Percentiles rank a stretch among this genome's conserved stretches.
These are phyloP conservation scores for Pouteria glomerata DNA, from an alignment of 148 eudicot species.

Conservation along the genomic window DNA sequence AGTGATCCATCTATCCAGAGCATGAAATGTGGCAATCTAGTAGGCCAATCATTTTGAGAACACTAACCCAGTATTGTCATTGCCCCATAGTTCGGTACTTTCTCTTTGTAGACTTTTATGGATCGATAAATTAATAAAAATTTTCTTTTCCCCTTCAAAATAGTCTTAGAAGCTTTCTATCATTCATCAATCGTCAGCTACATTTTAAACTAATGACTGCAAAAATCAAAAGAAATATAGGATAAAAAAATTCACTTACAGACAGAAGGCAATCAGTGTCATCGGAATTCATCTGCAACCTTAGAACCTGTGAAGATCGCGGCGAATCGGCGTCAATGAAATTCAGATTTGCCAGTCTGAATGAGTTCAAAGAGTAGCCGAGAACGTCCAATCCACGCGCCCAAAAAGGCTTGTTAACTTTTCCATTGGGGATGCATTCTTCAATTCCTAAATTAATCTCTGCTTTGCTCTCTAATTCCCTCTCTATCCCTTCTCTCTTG, in stretches of 20 bases:
- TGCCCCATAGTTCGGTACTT: too few relatives aligned
- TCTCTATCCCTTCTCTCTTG: background rate
- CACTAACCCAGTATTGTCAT: too few relatives aligned
- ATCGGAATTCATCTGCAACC: conserved; percentile 35
- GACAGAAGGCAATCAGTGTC: conserved; percentile 47
- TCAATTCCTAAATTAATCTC: conserved; percentile 56
- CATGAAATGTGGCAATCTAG: too few relatives aligned
- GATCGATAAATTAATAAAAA: too few relatives aligned
- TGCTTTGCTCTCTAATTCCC: background rate
- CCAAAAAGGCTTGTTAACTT: conserved; percentile 72
- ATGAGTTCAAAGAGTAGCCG: conserved; percentile 75
- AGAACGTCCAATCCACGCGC: conserved; percentile 74
- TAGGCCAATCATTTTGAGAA: too few relatives aligned
- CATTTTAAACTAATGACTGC: too few relatives aligned
- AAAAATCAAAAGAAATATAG: background rate
- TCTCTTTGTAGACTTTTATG: too few relatives aligned
- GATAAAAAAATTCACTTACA: conserved; percentile 21
- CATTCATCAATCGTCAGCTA: too few relatives aligned
- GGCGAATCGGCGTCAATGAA: conserved; percentile 37
- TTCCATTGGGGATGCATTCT: conserved; percentile 56
- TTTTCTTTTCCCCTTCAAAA: too few relatives aligned
- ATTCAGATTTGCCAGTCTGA: conserved; percentile 47
- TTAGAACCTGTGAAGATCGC: conserved; percentile 37
- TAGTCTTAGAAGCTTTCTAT: too few relatives aligned
- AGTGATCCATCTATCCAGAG: too few relatives aligned